Base-by-base conservation (phyloP, 352 stramenopile species). In the Phytophthora citricola region DNA sequence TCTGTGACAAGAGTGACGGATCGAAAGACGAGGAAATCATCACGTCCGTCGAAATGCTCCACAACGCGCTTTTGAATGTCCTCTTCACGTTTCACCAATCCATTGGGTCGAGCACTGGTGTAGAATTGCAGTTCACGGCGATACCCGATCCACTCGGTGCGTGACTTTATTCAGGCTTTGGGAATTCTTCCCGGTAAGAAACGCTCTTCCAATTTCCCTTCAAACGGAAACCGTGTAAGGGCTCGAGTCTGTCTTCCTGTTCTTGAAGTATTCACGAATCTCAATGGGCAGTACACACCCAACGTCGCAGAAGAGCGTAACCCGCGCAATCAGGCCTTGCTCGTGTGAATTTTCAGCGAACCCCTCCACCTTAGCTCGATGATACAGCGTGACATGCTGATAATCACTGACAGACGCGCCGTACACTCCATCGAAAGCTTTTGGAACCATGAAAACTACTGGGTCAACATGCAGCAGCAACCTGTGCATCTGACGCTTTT, bases 381-480 rank as follows among this genome's bases (percentile, higher is more conserved):
- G 52, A 53, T 97, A 98, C 20, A 98, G 83, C 31, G 96, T 91
- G n/a, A 93, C 93, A 24, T 91, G 83, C 64, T 92, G 85, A 5
- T 86, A 86, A 29, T 91, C 76, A 7, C 85, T 88, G 10, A 97
- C 92, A 55, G 98, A 98, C 12, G 97, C 11, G 73, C 77, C 36
- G 80, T 67, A 15, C 76, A 58, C 78, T 63, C 58, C 36, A 85
- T 98, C 6, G 93, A 98, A 66, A 87, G 69, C 17, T 79, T 98
- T 2, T 99, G 94, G 81, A 99, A 98, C 66, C 75, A 97, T 59
- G 87, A 96, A 55, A 99, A 99, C 71, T 98, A 95, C 63, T 99
- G 93, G 92, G 88, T 98, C 17, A 98, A 98, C 76, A 98, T 98
- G 87, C 92, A 97, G 60, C 72, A 78, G 36, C 86, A 91, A 20